Percentiles rank a stretch among this genome's conserved stretches.
Evolutionary conservation across 2,329 filamentous ascomycete species (phyloP).

Genomic region (Trichoderma hamatum): DNA sequence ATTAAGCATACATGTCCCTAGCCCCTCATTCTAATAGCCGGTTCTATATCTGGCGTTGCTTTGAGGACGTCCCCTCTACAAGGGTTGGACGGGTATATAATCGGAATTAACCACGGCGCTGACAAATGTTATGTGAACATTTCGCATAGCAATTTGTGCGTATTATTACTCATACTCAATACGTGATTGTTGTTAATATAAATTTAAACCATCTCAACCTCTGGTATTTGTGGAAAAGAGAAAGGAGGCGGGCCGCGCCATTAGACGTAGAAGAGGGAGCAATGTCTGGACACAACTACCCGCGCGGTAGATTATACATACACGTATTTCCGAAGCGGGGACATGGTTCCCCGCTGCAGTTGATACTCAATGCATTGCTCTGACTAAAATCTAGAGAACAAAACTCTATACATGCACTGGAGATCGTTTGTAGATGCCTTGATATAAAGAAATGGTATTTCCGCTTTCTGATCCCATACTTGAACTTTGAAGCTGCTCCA

Average conservation of each 20-base stretch:
- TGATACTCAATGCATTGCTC: neutral
- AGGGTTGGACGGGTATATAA: neutral
- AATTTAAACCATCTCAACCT: neutral
- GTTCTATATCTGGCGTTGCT: too few species aligned
- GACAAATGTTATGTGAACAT: neutral
- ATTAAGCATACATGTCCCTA: too few species aligned
- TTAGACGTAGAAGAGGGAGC: neutral
- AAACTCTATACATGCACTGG: neutral
- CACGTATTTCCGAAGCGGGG: neutral
- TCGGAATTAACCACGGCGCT: conserved; percentile 4
- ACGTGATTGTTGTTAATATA: neutral
- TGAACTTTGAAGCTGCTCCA: neutral
- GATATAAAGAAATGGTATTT: too few species aligned
- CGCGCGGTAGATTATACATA: neutral
- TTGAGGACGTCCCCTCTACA: too few species aligned
- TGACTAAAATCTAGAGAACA: neutral
- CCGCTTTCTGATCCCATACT: neutral
- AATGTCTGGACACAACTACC: neutral
- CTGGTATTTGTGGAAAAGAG: neutral
- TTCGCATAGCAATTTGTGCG: neutral
- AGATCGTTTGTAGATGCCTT: neutral
- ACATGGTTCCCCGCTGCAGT: too few species aligned
- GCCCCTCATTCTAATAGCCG: too few species aligned
- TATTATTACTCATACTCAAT: neutral
- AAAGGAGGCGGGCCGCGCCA: neutral